These are phyloP conservation scores for Eucalyptus fibrosa DNA, from an alignment of 345 rosid genomes.

Conservation along the genomic window DNA sequence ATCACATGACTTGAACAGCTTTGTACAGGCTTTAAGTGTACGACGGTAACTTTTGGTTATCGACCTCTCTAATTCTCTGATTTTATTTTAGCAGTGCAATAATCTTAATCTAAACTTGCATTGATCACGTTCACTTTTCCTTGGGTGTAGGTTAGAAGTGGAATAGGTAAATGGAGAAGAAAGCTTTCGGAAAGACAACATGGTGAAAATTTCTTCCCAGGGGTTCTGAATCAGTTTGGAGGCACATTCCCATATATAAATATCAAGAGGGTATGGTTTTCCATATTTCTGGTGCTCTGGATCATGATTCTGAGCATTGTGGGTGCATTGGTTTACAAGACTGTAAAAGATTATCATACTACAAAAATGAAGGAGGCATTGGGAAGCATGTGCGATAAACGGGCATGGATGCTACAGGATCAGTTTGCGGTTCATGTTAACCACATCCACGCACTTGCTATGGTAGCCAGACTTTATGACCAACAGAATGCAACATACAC, in stretches of 20 bases:
- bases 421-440: not conserved
- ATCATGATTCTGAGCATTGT: not conserved
- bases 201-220: not conserved
- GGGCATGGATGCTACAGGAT: not conserved
- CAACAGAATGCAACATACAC: not conserved
- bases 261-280: not conserved
- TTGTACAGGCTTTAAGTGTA: constrained; percentile 13
- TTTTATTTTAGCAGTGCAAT: not conserved
- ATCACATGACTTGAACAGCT: constrained; percentile 5
- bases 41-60: not conserved
- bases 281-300: not conserved
- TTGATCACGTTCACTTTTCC: not conserved
- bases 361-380: not conserved
- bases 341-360: not conserved
- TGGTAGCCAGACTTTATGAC: rapidly evolving
- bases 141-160: not conserved
- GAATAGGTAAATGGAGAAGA: not conserved
- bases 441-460: not conserved
- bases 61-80: not conserved
- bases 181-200: not conserved
- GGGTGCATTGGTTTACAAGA: not conserved
- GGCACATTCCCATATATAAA: not conserved
- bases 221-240: not conserved
- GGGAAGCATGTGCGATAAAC: not conserved
- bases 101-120: not conserved